phyloP scores from a whole-genome alignment of 495 filamentous ascomycete species.

The Trichoderma erinaceum region DNA sequence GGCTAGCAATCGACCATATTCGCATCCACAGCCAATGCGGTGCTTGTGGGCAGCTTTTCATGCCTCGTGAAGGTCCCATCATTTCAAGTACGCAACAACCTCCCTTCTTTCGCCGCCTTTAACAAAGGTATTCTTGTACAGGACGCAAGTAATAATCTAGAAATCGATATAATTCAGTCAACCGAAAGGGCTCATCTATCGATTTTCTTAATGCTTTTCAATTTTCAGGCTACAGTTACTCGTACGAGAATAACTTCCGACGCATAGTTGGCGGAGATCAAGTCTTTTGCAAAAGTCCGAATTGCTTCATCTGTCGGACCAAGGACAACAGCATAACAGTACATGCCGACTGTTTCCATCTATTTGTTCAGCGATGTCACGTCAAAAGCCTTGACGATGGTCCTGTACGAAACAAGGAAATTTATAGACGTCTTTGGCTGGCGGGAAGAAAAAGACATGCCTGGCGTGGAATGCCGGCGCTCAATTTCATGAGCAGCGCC shows the following conservation, averaged over 20 bases:
- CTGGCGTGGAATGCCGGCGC: neutral
- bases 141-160: neutral
- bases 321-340: neutral
- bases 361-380: neutral
- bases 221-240: neutral
- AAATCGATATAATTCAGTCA: neutral
- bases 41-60: neutral
- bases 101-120: neutral
- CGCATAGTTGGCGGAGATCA: neutral
- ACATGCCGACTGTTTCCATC: neutral
- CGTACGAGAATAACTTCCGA: neutral
- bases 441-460: neutral
- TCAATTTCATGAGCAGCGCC: neutral
- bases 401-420: neutral
- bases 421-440: neutral
- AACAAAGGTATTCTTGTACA: neutral
- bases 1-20: neutral
- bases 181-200: neutral
- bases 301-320: neutral
- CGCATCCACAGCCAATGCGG: neutral
- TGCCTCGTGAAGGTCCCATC: neutral
- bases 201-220: neutral
- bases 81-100: neutral
- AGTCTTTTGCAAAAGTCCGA: neutral
- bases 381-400: neutral